Percentiles rank a stretch among this genome's conserved stretches.
Evolutionary conservation across 164 flowering plant species (phyloP).

Genomic region (Annona squamosa): DNA sequence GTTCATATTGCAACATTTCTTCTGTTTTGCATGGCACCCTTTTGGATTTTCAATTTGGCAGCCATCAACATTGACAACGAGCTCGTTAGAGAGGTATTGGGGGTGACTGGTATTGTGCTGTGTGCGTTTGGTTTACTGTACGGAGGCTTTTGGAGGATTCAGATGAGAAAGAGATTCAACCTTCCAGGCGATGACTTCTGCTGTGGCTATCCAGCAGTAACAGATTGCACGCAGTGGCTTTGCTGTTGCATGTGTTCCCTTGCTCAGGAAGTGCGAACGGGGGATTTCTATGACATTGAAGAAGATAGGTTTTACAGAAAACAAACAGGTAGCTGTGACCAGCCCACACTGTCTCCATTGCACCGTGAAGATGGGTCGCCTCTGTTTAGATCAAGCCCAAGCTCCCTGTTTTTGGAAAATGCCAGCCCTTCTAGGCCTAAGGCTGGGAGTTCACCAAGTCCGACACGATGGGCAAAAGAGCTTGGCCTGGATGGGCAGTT

Average conservation of each 20-base stretch:
- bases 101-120: conserved; percentile 58
- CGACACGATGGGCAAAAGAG: conserved; percentile 14
- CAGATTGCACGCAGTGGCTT: conserved; percentile 85
- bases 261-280: conserved; percentile 90
- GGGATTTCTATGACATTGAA: conserved; percentile 64
- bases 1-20: conserved; percentile 87
- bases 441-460: conserved; percentile 12
- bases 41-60: conserved; percentile 81
- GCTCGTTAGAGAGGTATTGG: conserved; percentile 45
- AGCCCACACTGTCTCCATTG: conserved; percentile 26
- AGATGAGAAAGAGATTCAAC: conserved; percentile 84
- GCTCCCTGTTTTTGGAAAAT: conserved; percentile 18
- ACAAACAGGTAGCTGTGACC: conserved; percentile 9
- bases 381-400: conserved; percentile 12
- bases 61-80: conserved; percentile 69
- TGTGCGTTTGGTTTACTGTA: conserved; percentile 79
- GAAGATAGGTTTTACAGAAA: conserved; percentile 56
- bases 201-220: conserved; percentile 45
- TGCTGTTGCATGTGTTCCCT: conserved; percentile 95
- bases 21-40: conserved; percentile 81
- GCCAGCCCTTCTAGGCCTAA: conserved; percentile 13
- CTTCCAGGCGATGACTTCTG: conserved; percentile 61
- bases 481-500: conserved; percentile 17
- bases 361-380: conserved; percentile 36
- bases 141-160: conserved; percentile 98